Percentiles rank a stretch among this genome's conserved stretches.
phyloP scores from a whole-genome alignment of 75 land plant species.

The Cryptomeria japonica region DNA sequence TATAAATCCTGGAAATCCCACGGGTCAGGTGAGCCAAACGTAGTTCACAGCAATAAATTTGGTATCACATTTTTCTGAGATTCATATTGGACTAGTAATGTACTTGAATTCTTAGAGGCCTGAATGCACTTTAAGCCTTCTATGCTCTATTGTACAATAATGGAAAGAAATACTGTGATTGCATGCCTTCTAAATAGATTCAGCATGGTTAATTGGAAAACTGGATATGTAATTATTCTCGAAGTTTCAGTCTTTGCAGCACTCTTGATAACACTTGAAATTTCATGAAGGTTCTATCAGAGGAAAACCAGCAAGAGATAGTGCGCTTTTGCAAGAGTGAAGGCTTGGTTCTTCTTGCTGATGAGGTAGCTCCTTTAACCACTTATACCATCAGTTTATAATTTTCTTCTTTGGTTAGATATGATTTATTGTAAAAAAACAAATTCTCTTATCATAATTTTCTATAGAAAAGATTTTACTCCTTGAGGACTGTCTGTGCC shows the following conservation, averaged over 20 bases:
- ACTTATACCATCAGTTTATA: slow-evolving; percentile 12
- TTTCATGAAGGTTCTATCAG: slow-evolving; percentile 76
- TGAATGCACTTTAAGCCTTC: slow-evolving; percentile 5
- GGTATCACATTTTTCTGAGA: not conserved
- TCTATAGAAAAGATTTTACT: not conserved
- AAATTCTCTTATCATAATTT: not conserved
- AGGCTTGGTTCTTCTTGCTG: slow-evolving; percentile 92
- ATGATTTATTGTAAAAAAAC: not conserved
- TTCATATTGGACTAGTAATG: not conserved
- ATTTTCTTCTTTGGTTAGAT: not conserved
- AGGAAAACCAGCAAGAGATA: slow-evolving; percentile 79
- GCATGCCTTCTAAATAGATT: not conserved
- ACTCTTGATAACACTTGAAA: not conserved
- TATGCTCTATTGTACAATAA: not conserved
- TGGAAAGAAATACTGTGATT: not conserved
- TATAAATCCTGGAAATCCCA: slow-evolving; percentile 99
- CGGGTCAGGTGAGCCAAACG: slow-evolving; percentile 82
- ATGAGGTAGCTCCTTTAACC: slow-evolving; percentile 71
- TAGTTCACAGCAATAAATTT: not conserved
- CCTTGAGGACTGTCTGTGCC: not conserved
- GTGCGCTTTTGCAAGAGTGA: slow-evolving; percentile 93
- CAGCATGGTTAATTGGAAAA: not conserved
- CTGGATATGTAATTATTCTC: not conserved
- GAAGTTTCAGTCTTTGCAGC: not conserved
- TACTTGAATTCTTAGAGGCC: not conserved